These are phyloP conservation scores for Penicillium angulare DNA, from an alignment of 495 filamentous ascomycete species.

Conservation along the genomic window DNA sequence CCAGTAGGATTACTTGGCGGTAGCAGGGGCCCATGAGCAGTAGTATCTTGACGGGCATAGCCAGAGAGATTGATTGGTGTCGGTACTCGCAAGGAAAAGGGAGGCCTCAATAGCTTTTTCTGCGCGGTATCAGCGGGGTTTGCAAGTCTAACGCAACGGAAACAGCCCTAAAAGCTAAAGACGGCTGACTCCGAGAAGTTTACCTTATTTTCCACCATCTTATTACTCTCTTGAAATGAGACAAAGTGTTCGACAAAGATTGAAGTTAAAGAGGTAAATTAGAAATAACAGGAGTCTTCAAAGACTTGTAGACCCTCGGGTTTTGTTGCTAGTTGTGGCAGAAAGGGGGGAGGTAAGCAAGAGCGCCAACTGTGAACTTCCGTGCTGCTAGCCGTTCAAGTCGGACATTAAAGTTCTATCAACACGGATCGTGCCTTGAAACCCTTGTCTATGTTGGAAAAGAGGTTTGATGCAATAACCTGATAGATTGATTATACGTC, in stretches of 20 bases:
- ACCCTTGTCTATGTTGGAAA: too few species aligned
- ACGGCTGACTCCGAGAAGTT: not conserved
- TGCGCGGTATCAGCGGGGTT: not conserved
- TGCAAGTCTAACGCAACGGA: not conserved
- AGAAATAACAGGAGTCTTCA: not conserved
- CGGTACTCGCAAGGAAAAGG: constrained; percentile 2
- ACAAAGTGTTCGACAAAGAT: not conserved
- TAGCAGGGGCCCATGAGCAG: not conserved
- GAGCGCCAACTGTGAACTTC: too few species aligned
- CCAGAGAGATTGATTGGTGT: not conserved
- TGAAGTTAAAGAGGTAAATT: not conserved
- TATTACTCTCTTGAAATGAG: constrained; percentile 1
- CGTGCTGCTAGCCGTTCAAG: too few species aligned
- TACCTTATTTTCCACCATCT: constrained; percentile 1
- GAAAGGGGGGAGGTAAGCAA: too few species aligned
- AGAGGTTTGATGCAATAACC: too few species aligned
- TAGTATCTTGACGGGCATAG: constrained; percentile 5
- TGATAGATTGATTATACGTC: too few species aligned
- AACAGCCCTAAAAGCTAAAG: not conserved
- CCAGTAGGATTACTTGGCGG: constrained; percentile 2
- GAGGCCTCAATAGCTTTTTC: constrained; percentile 4
- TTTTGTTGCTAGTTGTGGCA: constrained; percentile 1
- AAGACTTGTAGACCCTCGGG: not conserved
- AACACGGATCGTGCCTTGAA: too few species aligned
- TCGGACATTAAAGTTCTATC: too few species aligned